Conservation (phyloP, 2,329 filamentous ascomycete genomes). For the Ramularia endophylla region DNA sequence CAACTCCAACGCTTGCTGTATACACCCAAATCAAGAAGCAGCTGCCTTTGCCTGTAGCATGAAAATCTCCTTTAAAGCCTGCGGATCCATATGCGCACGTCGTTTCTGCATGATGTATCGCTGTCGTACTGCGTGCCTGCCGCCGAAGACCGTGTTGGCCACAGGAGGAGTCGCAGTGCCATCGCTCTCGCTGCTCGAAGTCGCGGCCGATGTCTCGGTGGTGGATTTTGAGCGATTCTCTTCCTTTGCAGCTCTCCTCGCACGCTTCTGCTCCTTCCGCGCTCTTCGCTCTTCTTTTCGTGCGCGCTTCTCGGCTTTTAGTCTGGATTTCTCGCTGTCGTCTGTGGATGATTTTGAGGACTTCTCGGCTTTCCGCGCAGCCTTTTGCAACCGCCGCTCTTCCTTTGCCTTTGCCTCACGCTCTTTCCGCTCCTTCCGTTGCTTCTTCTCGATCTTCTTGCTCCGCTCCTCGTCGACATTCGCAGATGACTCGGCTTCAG, state of each 20-base stretch:
- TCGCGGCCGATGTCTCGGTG: slow-evolving; percentile 7
- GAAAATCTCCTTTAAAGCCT: slow-evolving; percentile 79
- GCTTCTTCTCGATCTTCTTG: slow-evolving; percentile 30
- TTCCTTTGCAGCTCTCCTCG: slow-evolving; percentile 40
- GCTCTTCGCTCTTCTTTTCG: slow-evolving; percentile 40
- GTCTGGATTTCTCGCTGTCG: slow-evolving; percentile 26
- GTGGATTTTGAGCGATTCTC: slow-evolving; percentile 37
- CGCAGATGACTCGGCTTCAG: slow-evolving; percentile 20
- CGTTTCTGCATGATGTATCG: slow-evolving; percentile 86
- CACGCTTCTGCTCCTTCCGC: slow-evolving; percentile 47
- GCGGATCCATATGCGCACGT: slow-evolving; percentile 71
- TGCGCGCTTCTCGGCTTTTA: slow-evolving; percentile 43
- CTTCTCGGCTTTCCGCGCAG: slow-evolving; percentile 16
- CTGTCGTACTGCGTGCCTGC: slow-evolving; percentile 67
- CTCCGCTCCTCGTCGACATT: slow-evolving; percentile 32
- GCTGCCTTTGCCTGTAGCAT: slow-evolving; percentile 53
- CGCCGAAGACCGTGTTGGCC: slow-evolving; percentile 19
- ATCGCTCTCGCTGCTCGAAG: slow-evolving; percentile 16
- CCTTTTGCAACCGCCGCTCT: slow-evolving; percentile 36
- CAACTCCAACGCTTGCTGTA: no score
- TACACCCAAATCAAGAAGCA: slow-evolving; percentile 4
- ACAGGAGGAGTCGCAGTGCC: slow-evolving; percentile 28
- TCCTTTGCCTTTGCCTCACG: slow-evolving; percentile 31
- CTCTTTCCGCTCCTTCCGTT: slow-evolving; percentile 4
- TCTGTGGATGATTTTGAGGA: slow-evolving; percentile 19